Conservation (phyloP, 2,329 filamentous ascomycete genomes). For the Cordyceps militaris region DNA sequence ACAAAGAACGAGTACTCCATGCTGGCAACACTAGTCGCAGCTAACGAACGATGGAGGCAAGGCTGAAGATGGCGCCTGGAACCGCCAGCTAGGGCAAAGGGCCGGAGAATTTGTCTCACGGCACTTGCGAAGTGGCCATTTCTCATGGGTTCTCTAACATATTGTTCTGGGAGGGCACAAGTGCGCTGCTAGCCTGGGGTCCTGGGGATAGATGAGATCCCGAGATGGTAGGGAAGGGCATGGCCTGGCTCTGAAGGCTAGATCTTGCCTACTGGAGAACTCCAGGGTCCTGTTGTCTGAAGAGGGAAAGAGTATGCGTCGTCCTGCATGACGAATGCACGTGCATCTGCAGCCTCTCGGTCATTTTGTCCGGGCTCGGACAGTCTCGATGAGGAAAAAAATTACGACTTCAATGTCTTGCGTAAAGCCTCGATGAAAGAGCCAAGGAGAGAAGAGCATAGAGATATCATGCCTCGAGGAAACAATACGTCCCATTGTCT, state of each 20-base stretch:
- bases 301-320: not conserved
- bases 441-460: not conserved
- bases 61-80: not conserved
- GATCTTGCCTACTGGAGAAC: not conserved
- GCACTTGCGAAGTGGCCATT: not conserved
- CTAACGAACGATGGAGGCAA: not conserved
- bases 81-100: not conserved
- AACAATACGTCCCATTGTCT: not conserved
- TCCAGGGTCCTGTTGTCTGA: not conserved
- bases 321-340: not conserved
- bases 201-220: not conserved
- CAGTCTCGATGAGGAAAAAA: not conserved
- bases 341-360: not conserved
- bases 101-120: not conserved
- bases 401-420: not conserved
- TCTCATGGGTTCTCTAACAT: not conserved
- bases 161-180: not conserved
- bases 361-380: not conserved
- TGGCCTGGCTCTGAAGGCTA: not conserved
- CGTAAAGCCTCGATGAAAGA: not conserved
- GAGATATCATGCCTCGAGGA: slow-evolving; percentile 4
- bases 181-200: not conserved
- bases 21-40: not conserved
- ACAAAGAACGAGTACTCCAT: not conserved
- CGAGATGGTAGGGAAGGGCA: not conserved